Percentiles rank a stretch among this genome's conserved stretches.
Evolutionary conservation across 2,329 filamentous ascomycete genomes (phyloP).

Genomic region (Fusarium graminum): DNA sequence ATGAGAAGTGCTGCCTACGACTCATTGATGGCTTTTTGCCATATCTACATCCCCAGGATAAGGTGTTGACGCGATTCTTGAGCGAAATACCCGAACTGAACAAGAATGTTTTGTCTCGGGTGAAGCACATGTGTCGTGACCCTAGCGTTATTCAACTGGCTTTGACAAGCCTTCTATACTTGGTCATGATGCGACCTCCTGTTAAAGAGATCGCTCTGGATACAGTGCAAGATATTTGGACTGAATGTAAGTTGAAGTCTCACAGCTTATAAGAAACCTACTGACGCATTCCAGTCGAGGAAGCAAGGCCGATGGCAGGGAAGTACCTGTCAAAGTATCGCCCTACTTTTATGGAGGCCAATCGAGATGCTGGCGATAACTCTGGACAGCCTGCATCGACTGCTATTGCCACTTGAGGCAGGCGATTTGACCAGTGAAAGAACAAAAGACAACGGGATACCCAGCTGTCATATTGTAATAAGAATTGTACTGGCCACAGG

Average conservation of each 20-base stretch:
- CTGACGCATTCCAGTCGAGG: slow-evolving; percentile 64
- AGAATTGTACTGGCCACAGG: slow-evolving; percentile 21
- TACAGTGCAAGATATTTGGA: slow-evolving; percentile 75
- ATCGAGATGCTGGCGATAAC: slow-evolving; percentile 43
- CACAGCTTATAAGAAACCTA: background rate
- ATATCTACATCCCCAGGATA: slow-evolving; percentile 92
- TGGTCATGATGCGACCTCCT: slow-evolving; percentile 76
- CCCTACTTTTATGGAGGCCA: slow-evolving; percentile 62
- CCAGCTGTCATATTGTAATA: slow-evolving; percentile 22
- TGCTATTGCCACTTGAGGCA: slow-evolving; percentile 51
- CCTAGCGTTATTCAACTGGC: slow-evolving; percentile 74
- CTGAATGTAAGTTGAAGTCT: slow-evolving; percentile 66
- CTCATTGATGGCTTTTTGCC: slow-evolving; percentile 91
- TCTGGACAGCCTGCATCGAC: slow-evolving; percentile 43
- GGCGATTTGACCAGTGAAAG: slow-evolving; percentile 1
- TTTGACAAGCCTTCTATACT: slow-evolving; percentile 73
- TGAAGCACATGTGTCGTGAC: slow-evolving; percentile 76
- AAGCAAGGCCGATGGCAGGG: slow-evolving; percentile 71
- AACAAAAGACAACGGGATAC: background rate
- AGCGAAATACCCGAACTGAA: slow-evolving; percentile 90
- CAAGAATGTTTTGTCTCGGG: slow-evolving; percentile 75
- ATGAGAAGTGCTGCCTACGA: slow-evolving; percentile 82
- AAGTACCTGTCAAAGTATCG: slow-evolving; percentile 74
- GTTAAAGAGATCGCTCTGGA: slow-evolving; percentile 73
- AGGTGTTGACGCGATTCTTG: slow-evolving; percentile 88